Evolutionary conservation across 176 grass and related monocot genomes (phyloP).

Genomic region (Metroxylon sagu): DNA sequence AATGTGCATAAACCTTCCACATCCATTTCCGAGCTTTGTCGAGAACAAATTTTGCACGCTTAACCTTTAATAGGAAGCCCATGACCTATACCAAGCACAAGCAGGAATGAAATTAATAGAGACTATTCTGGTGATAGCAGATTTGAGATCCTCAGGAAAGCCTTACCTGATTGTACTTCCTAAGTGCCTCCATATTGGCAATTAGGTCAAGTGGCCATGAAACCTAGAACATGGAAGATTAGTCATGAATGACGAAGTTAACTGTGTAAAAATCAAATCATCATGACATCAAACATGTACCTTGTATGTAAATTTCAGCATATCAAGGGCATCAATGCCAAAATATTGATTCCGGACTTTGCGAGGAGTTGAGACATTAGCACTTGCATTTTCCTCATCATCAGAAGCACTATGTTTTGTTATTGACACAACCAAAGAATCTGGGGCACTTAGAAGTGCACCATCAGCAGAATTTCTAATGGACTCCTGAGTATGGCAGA

Average conservation of each 20-base stretch:
- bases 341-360: slow-evolving; percentile 54
- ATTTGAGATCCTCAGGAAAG: slow-evolving; percentile 19
- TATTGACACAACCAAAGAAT: slow-evolving; percentile 74
- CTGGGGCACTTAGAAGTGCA: slow-evolving; percentile 60
- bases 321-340: slow-evolving; percentile 86
- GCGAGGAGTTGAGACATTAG: slow-evolving; percentile 30
- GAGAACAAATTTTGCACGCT: slow-evolving; percentile 86
- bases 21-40: slow-evolving; percentile 88
- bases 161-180: slow-evolving; percentile 86
- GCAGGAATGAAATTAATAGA: background rate
- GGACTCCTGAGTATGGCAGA: slow-evolving; percentile 55
- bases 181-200: slow-evolving; percentile 65
- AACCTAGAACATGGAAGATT: slow-evolving; percentile 48
- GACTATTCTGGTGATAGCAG: background rate
- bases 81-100: slow-evolving; percentile 50
- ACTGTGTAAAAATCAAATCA: background rate
- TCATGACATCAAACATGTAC: slow-evolving; percentile 28
- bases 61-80: slow-evolving; percentile 94
- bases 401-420: slow-evolving; percentile 30
- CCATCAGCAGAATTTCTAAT: slow-evolving; percentile 90
- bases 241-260: too few species aligned
- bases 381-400: slow-evolving; percentile 27
- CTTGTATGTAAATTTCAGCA: slow-evolving; percentile 87
- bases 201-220: slow-evolving; percentile 97
- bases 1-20: slow-evolving; percentile 59